A percentile compares a stretch with the other conserved stretches of the same genome.
These are phyloP conservation scores for Fusarium zealandicum DNA, from an alignment of 2,329 filamentous ascomycete species.

Conservation along the genomic window DNA sequence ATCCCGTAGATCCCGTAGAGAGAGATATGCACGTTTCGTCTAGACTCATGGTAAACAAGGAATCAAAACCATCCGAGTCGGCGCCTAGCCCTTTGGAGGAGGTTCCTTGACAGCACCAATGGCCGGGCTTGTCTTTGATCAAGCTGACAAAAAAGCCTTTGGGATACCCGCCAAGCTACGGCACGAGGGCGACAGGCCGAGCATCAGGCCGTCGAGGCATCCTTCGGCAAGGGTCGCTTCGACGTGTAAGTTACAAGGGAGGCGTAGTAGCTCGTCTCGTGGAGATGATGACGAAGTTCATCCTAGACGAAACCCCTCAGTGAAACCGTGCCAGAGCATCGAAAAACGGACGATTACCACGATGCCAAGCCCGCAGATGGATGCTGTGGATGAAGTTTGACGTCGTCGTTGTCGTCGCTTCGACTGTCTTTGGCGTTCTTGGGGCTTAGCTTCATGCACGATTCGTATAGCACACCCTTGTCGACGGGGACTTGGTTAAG, in stretches of 20 bases:
- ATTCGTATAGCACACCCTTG: slow-evolving; percentile 40
- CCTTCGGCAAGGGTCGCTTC: slow-evolving; percentile 4
- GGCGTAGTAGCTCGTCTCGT: not conserved
- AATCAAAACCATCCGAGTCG: not conserved
- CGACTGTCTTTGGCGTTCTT: slow-evolving; percentile 19
- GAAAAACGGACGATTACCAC: slow-evolving; percentile 10
- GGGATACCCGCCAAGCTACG: slow-evolving; percentile 3
- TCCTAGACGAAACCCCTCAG: not conserved
- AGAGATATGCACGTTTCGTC: slow-evolving; percentile 23
- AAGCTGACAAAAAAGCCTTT: not conserved
- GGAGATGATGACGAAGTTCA: not conserved
- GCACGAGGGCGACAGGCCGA: not conserved
- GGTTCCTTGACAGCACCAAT: not conserved
- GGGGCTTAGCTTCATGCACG: slow-evolving; percentile 39
- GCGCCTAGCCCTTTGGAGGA: not conserved
- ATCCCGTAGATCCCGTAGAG: too few species aligned
- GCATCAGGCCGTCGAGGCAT: not conserved
- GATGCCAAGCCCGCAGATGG: slow-evolving; percentile 14
- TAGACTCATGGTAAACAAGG: slow-evolving; percentile 8
- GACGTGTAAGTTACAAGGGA: not conserved
- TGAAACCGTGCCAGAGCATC: not conserved
- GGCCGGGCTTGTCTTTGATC: not conserved
- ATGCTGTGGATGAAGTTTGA: slow-evolving; percentile 10
- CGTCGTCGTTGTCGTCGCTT: slow-evolving; percentile 12
- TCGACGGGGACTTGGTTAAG: not conserved